Evolutionary conservation across 257 asterid species (phyloP).

Genomic region (Nicotiana otophora): DNA sequence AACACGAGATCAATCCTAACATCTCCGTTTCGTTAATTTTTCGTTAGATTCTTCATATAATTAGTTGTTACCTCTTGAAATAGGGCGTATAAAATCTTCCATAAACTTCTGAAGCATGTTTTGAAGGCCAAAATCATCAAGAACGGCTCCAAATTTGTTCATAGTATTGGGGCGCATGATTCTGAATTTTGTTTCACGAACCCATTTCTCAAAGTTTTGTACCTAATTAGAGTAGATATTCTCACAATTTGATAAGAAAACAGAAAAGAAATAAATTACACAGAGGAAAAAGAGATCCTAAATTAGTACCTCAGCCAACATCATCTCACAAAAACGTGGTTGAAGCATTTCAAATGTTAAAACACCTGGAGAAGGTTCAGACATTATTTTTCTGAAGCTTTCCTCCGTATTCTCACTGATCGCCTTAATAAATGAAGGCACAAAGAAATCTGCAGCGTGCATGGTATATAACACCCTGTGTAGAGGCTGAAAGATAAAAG

Average conservation of each 20-base stretch:
- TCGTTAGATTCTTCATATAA: not conserved
- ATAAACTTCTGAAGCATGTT: slow-evolving; percentile 75
- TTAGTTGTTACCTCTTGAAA: slow-evolving; percentile 51
- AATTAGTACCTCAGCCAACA: slow-evolving; percentile 71
- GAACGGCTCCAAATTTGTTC: slow-evolving; percentile 91
- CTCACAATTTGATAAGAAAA: slow-evolving; percentile 31
- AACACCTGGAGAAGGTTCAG: slow-evolving; percentile 83
- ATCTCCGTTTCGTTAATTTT: no score
- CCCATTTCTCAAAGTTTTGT: slow-evolving; percentile 92
- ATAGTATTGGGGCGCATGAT: slow-evolving; percentile 92
- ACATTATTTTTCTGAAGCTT: slow-evolving; percentile 67
- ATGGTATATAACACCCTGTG: slow-evolving; percentile 65
- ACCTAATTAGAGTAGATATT: slow-evolving; percentile 45
- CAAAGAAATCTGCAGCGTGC: slow-evolving; percentile 58
- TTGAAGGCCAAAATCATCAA: slow-evolving; percentile 96
- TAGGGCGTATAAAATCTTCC: slow-evolving; percentile 81
- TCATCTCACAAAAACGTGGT: slow-evolving; percentile 82
- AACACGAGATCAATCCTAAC: no score
- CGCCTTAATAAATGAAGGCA: slow-evolving; percentile 68
- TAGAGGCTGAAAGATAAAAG: slow-evolving; percentile 48
- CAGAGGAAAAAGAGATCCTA: slow-evolving; percentile 9
- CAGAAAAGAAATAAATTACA: slow-evolving; percentile 25
- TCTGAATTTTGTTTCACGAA: slow-evolving; percentile 91
- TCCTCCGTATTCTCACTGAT: slow-evolving; percentile 61
- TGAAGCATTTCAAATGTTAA: slow-evolving; percentile 84